Conservation (phyloP, 75 land plant genomes). For the Pseudotsuga menziesii region DNA sequence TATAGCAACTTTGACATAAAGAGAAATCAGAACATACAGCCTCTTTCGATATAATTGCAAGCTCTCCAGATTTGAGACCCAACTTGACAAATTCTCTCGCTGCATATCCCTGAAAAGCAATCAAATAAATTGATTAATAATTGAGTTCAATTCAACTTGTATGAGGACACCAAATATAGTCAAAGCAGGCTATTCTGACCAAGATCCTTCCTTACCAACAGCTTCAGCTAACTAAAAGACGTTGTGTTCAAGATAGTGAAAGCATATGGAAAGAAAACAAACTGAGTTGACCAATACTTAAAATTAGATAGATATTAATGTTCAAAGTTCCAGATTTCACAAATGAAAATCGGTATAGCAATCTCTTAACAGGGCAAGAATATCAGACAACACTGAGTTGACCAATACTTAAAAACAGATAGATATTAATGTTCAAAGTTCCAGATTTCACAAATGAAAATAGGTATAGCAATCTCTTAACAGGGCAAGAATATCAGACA, state of each 20-base stretch:
- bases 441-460: not conserved
- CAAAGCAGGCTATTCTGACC: not conserved
- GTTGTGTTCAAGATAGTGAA: not conserved
- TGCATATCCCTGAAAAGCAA: constrained; percentile 81
- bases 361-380: not conserved
- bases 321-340: not conserved
- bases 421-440: not conserved
- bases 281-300: too few relatives aligned
- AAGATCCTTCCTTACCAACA: not conserved
- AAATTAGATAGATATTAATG: not conserved
- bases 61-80: constrained; percentile 79
- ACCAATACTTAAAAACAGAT: not conserved
- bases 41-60: constrained; percentile 94
- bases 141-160: not conserved
- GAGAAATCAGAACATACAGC: constrained; percentile 47
- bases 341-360: not conserved
- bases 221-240: not conserved
- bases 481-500: not conserved
- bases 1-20: not conserved
- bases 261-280: not conserved
- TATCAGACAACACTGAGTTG: not conserved
- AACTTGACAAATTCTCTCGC: constrained; percentile 89
- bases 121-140: not conserved
- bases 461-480: not conserved
- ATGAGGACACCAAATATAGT: not conserved